Evolutionary conservation across 2,329 filamentous ascomycete genomes (phyloP).

Genomic region (Alternaria arborescens): DNA sequence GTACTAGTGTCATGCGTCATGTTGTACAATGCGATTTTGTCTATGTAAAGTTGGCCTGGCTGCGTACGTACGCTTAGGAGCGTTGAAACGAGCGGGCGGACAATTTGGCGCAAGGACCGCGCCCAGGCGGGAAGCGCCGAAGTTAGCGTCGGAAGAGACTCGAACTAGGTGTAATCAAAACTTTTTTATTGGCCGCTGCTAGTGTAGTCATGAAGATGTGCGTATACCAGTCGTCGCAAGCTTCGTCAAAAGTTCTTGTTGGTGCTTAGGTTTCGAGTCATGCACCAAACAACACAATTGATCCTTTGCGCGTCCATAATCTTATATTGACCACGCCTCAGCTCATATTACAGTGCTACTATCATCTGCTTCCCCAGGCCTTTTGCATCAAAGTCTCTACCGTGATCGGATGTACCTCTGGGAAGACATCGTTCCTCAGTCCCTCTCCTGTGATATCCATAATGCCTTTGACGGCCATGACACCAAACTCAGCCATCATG

Average conservation of each 20-base stretch:
- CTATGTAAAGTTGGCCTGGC: not conserved
- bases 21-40: not conserved
- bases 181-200: not conserved
- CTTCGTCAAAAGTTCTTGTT: not conserved
- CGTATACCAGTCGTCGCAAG: constrained; percentile 3
- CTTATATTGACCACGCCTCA: not conserved
- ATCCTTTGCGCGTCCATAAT: too few species aligned
- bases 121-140: not conserved
- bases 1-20: not conserved
- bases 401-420: constrained; percentile 16
- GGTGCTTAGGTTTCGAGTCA: not conserved
- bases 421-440: constrained; percentile 17
- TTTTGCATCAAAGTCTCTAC: constrained; percentile 18
- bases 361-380: constrained; percentile 17
- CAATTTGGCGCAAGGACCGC: not conserved
- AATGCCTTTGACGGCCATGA: constrained; percentile 16
- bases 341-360: not conserved
- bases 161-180: not conserved
- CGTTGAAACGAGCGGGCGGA: not conserved
- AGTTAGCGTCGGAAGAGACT: not conserved
- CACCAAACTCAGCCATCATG: constrained; percentile 14
- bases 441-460: constrained; percentile 16
- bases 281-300: not conserved
- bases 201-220: not conserved
- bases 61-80: not conserved